Evolutionary conservation across 2,329 filamentous ascomycete species (phyloP).

Genomic region (Aspergillus hiratsukae): DNA sequence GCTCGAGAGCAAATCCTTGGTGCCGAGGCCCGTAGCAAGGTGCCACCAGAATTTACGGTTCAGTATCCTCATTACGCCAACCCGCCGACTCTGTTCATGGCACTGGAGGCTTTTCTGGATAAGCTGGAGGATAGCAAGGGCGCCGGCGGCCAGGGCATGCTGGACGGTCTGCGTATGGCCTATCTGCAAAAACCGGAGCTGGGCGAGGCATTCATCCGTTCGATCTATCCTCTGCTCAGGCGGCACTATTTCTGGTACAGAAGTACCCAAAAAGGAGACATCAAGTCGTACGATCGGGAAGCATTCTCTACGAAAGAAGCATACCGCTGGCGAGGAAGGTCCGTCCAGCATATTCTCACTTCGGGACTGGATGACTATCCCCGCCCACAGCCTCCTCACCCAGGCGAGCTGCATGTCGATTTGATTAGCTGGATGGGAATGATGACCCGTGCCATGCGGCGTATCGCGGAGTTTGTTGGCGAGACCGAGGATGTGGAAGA

Average conservation of each 20-base stretch:
- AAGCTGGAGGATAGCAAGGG: conserved; percentile 57
- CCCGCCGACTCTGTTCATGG: conserved; percentile 88
- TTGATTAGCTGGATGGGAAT: conserved; percentile 96
- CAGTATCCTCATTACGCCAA: conserved; percentile 98
- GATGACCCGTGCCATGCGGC: conserved; percentile 81
- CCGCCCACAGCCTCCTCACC: conserved; percentile 86
- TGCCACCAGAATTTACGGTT: conserved; percentile 85
- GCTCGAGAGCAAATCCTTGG: conserved; percentile 93
- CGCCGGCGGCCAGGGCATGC: conserved; percentile 18
- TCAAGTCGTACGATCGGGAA: conserved; percentile 85
- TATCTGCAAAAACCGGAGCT: conserved; percentile 65
- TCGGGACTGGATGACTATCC: conserved; percentile 97
- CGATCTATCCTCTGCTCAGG: conserved; percentile 80
- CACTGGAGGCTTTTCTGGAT: conserved; percentile 77
- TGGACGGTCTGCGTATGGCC: conserved; percentile 54
- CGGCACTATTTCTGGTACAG: conserved; percentile 94
- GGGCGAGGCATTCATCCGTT: conserved; percentile 66
- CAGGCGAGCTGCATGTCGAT: conserved; percentile 92
- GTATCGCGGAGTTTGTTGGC: conserved; percentile 71
- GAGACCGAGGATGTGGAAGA: conserved; percentile 70
- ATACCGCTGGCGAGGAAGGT: conserved; percentile 92
- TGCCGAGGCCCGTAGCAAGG: conserved; percentile 86
- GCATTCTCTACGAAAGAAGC: conserved; percentile 86
- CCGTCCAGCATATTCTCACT: conserved; percentile 79
- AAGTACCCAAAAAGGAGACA: conserved; percentile 81